Evolutionary conservation across 2,329 filamentous ascomycete species (phyloP), one percentile per base, ranked within the genome.

Genomic region (Botrytis aclada): DNA sequence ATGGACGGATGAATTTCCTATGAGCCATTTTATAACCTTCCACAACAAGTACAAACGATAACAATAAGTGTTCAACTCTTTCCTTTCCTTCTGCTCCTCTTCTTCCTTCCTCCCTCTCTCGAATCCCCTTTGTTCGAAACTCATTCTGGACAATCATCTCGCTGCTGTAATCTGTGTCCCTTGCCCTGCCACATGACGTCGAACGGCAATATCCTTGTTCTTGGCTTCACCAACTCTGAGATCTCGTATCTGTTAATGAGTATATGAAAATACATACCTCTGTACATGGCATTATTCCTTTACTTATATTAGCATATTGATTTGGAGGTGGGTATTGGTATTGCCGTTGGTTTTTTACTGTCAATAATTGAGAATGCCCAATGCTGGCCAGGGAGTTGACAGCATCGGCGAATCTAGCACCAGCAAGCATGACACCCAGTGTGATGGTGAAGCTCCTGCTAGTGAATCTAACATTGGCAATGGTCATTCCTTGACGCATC

Each of bases 291-390:
- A 54, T 29, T 56, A n/a, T 45, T 34, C 34, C 43, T 16, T 22
- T 10, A 60, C 14, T 34, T 25, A 4, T 12, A 20, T 43, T 34
- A 18, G n/a, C 5, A 37, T 22, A 45, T 61, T 20, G 22, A 34
- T 61, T 69, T 45, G 10, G 43, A 41, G 39, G 37, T 51, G 32
- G 70, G n/a, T 67, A 58, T 66, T 61, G 62, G 20, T 39, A 72
- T 72, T 34, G 32, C 25, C 16, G 29, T 66, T 39, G 22, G 5
- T 20, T 29, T 20, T 29, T 14, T 20, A 39, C 70, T 34, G 61
- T 41, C 63, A 51, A 69, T 70, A 32, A 32, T 45, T 45, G 63
- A 72, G 41, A 41, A 73, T 73, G 72, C 66, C 69, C 67, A 62
- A 58, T 71, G 61, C 47, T 18, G 63, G 63, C 65, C 70, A 41